Base-by-base conservation (phyloP, 495 filamentous ascomycete genomes). In the Lasiosphaeriaceae sp. region DNA sequence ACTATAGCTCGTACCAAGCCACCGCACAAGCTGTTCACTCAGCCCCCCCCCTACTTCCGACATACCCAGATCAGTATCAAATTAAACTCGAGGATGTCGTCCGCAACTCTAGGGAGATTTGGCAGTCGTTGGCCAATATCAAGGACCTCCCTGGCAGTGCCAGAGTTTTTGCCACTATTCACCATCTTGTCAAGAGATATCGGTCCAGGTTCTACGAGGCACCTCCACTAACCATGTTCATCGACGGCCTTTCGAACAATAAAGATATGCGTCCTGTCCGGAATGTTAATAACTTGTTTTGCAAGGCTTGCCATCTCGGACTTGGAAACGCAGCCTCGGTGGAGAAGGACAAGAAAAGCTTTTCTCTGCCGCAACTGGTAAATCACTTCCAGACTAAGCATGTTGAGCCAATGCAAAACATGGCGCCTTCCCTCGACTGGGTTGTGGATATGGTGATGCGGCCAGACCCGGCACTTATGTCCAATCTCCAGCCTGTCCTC, bases 321-420 rank as follows among this genome's bases (percentile, higher is more conserved):
- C 61, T 77, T 37, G 67, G 67, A 47, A 60, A 68, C 51, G 63
- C 70, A 39, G 57, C 57, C 14, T 58, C 63, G 23, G 66, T 68
- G 26, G 65, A 74, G 46, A 56, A 66, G 22, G 77, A 75, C 31
- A 68, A 72, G 50, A 84, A 77, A 59, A 71, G 77, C 11, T 88
- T 82, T 59, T 83, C 81, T 11, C 69, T 89, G 20, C 76, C 79
- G 23, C 78, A 86, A 54, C 69, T 92, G 20, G 72, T 86, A 49
- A 83, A 78, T 47, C 88, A 92, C 71, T 91, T 90, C 61, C 80
- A 86, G 50, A 72, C 74, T 51, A 70, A 73, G 47, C 88, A 92
- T 66, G 60, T 80, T 55, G 63, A 71, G 39, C 58, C 66, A 20
- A 67, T 65, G 60, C 71, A 64, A 50, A 50, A 37, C 19, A 56